Percentiles rank a stretch among this genome's conserved stretches.
Evolutionary conservation across 352 stramenopile species (phyloP).

Genomic region (Phytophthora vignae): DNA sequence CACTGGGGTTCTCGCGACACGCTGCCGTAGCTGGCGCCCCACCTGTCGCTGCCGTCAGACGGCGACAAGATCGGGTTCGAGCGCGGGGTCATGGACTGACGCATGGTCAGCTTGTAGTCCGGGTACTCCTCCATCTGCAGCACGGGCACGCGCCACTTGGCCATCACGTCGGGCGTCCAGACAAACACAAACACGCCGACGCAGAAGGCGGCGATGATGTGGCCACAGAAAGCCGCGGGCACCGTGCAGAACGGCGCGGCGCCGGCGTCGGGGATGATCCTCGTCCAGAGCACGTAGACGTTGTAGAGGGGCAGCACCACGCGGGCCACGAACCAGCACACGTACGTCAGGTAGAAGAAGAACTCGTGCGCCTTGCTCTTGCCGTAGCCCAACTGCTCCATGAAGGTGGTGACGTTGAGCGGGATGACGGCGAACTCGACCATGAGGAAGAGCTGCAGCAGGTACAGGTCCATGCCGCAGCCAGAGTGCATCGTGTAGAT

Average conservation of each 20-base stretch:
- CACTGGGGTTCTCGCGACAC: constrained; percentile 43
- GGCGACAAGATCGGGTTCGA: constrained; percentile 60
- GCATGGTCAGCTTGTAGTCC: constrained; percentile 82
- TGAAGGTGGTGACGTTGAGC: constrained; percentile 83
- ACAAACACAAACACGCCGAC: constrained; percentile 86
- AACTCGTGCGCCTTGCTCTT: constrained; percentile 62
- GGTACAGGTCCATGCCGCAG: constrained; percentile 80
- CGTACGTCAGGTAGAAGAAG: constrained; percentile 82
- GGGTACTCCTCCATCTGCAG: constrained; percentile 78
- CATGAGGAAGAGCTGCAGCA: constrained; percentile 83
- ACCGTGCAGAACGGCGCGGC: constrained; percentile 65
- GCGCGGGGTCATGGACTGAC: constrained; percentile 76
- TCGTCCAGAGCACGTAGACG: constrained; percentile 81
- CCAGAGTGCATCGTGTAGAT: constrained; percentile 85
- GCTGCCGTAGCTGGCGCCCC: constrained; percentile 48
- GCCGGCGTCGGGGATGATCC: constrained; percentile 61
- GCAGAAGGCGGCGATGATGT: constrained; percentile 85
- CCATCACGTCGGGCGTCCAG: constrained; percentile 84
- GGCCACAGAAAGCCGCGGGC: constrained; percentile 73
- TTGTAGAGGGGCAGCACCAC: constrained; percentile 83
- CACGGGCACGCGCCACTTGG: constrained; percentile 73
- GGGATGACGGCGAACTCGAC: constrained; percentile 87
- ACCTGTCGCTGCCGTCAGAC: constrained; percentile 27
- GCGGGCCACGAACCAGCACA: constrained; percentile 79
- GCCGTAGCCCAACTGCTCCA: constrained; percentile 81